phyloP scores from a whole-genome alignment of 2,329 filamentous ascomycete genomes.

The Cryoendolithus antarcticus region DNA sequence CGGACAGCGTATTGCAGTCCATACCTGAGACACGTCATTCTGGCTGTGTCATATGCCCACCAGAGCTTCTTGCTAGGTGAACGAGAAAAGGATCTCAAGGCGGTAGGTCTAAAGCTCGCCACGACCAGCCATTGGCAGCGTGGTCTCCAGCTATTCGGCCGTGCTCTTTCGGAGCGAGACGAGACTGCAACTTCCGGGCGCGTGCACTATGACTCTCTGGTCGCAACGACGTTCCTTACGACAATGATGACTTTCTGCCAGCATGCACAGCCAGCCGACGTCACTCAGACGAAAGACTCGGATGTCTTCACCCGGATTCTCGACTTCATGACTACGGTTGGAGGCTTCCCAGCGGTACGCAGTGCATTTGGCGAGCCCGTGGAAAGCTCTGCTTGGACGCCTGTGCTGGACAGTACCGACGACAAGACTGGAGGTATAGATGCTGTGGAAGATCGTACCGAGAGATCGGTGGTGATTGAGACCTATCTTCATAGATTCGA shows the following conservation, averaged over 20 bases:
- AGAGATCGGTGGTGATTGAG: conserved; percentile 8
- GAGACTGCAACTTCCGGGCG: background rate
- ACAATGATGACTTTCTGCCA: conserved; percentile 11
- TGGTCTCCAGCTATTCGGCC: conserved; percentile 9
- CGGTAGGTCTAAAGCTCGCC: background rate
- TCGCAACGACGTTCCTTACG: conserved; percentile 11
- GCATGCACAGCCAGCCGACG: conserved; percentile 4
- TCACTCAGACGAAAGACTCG: background rate
- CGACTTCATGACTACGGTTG: conserved; percentile 8
- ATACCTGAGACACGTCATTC: conserved; percentile 13
- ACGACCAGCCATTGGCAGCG: conserved; percentile 12
- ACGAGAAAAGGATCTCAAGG: background rate
- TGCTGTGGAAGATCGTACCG: conserved; percentile 3
- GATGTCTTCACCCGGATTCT: conserved; percentile 4
- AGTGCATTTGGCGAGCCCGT: background rate
- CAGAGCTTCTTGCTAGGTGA: conserved; percentile 2
- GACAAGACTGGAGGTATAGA: conserved; percentile 7
- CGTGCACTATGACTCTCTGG: conserved; percentile 7
- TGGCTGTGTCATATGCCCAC: conserved; percentile 10
- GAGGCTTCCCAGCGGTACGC: conserved; percentile 9
- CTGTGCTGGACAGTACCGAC: conserved; percentile 6
- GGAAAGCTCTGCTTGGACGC: conserved; percentile 7
- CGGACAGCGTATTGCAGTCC: conserved; percentile 9
- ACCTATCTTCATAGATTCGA: conserved; percentile 11
- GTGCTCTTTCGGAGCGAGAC: conserved; percentile 2